These are phyloP conservation scores for Fusarium solani-melongenae DNA, from an alignment of 2,329 filamentous ascomycete species.

Conservation along the genomic window DNA sequence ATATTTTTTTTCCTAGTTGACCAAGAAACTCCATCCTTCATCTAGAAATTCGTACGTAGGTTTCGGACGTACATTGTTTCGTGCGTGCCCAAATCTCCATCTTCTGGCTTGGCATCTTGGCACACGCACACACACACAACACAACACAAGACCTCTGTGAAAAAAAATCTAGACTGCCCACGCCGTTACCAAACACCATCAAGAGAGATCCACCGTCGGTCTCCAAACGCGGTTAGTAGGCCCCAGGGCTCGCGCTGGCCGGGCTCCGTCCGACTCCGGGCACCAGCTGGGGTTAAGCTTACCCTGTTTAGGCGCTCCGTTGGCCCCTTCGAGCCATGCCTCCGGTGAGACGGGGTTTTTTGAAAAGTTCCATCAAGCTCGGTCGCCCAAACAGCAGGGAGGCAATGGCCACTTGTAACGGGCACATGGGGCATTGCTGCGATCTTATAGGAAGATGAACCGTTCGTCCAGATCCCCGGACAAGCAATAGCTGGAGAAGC, in stretches of 20 bases:
- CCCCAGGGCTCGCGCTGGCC: slow-evolving; percentile 1
- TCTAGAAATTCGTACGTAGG: neutral
- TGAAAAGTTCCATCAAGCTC: neutral
- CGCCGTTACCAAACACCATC: neutral
- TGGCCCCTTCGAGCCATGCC: slow-evolving; percentile 10
- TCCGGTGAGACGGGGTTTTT: neutral
- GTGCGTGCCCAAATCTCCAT: neutral
- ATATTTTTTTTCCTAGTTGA: neutral
- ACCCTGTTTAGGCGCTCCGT: neutral
- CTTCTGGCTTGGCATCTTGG: slow-evolving; percentile 2
- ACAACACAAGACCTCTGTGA: neutral
- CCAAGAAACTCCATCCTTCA: neutral
- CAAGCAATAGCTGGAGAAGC: neutral
- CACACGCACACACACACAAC: neutral
- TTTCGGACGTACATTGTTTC: neutral
- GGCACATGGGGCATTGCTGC: slow-evolving; percentile 31
- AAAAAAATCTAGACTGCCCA: neutral
- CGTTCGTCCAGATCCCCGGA: neutral
- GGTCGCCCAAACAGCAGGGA: slow-evolving; percentile 2
- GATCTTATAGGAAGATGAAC: slow-evolving; percentile 24
- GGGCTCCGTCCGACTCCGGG: neutral
- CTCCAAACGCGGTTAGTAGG: slow-evolving; percentile 15
- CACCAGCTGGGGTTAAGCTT: slow-evolving; percentile 2
- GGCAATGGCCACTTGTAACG: slow-evolving; percentile 21
- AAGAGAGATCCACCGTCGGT: slow-evolving; percentile 26